These are phyloP conservation scores for Colletotrichum tanaceti DNA, from an alignment of 2,329 filamentous ascomycete species.

Conservation along the genomic window DNA sequence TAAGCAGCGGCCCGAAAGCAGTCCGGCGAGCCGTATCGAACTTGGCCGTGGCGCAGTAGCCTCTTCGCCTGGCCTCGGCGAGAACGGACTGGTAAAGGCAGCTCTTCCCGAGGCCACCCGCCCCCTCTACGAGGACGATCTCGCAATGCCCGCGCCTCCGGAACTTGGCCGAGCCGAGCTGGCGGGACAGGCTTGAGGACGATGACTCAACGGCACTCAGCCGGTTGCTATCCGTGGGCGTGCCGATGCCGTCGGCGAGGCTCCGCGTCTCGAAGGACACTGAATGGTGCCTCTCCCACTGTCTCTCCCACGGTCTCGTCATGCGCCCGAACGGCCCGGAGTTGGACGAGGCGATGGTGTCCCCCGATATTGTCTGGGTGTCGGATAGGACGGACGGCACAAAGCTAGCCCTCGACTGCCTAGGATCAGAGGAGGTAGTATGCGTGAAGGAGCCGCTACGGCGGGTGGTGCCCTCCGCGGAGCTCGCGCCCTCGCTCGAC, in stretches of 20 bases:
- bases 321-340: slow-evolving; percentile 55
- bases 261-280: slow-evolving; percentile 62
- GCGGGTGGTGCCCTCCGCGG: slow-evolving; percentile 62
- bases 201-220: slow-evolving; percentile 59
- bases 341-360: slow-evolving; percentile 60
- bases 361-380: slow-evolving; percentile 55
- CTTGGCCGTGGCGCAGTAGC: slow-evolving; percentile 74
- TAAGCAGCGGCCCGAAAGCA: slow-evolving; percentile 72
- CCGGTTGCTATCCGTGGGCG: slow-evolving; percentile 54
- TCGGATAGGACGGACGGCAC: slow-evolving; percentile 58
- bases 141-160: slow-evolving; percentile 72
- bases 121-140: slow-evolving; percentile 70
- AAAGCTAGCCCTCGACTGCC: slow-evolving; percentile 51
- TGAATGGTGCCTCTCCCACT: slow-evolving; percentile 66
- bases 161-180: slow-evolving; percentile 68
- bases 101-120: slow-evolving; percentile 73
- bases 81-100: slow-evolving; percentile 73
- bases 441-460: slow-evolving; percentile 63
- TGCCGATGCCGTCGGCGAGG: slow-evolving; percentile 57
- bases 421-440: slow-evolving; percentile 56
- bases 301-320: slow-evolving; percentile 63
- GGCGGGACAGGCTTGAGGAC: slow-evolving; percentile 63
- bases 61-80: slow-evolving; percentile 68
- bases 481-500: slow-evolving; percentile 71
- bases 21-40: slow-evolving; percentile 71